These are phyloP conservation scores for Amanita fuliginea DNA, from an alignment of 768 basidiomycete genomes.

Conservation along the genomic window DNA sequence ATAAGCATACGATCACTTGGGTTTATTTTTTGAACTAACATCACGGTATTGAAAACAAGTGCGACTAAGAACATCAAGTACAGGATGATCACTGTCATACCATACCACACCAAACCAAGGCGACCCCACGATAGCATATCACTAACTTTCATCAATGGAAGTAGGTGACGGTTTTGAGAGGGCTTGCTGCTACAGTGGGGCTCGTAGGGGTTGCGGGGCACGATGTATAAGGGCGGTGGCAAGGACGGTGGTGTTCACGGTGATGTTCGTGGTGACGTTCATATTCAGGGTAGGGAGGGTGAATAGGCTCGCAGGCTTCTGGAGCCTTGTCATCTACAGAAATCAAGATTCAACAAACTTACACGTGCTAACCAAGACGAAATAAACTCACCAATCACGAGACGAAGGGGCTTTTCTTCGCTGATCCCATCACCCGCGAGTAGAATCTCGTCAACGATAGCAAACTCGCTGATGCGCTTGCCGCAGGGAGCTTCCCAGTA, in stretches of 20 bases:
- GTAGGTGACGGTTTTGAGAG: not conserved
- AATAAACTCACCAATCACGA: conserved; percentile 22
- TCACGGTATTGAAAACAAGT: not conserved
- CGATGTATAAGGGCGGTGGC: not conserved
- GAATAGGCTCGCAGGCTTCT: not conserved
- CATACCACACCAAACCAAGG: not conserved
- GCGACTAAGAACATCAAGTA: not conserved
- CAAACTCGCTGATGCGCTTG: conserved; percentile 17
- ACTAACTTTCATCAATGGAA: not conserved
- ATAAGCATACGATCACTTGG: not conserved
- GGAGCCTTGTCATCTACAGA: not conserved
- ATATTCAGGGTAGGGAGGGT: not conserved
- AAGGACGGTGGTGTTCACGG: not conserved
- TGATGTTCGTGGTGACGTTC: conserved; percentile 1
- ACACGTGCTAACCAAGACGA: conserved; percentile 11
- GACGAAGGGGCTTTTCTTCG: conserved; percentile 24
- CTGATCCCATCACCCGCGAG: conserved; percentile 19
- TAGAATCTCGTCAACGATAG: conserved; percentile 16
- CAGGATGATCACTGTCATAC: not conserved
- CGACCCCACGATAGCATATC: not conserved
- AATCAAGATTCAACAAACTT: not conserved
- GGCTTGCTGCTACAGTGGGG: not conserved
- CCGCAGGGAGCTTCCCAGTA: conserved; percentile 31
- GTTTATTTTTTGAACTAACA: not conserved
- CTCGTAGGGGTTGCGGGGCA: not conserved